phyloP scores from a whole-genome alignment of 768 basidiomycete genomes.

The Russula compacta region DNA sequence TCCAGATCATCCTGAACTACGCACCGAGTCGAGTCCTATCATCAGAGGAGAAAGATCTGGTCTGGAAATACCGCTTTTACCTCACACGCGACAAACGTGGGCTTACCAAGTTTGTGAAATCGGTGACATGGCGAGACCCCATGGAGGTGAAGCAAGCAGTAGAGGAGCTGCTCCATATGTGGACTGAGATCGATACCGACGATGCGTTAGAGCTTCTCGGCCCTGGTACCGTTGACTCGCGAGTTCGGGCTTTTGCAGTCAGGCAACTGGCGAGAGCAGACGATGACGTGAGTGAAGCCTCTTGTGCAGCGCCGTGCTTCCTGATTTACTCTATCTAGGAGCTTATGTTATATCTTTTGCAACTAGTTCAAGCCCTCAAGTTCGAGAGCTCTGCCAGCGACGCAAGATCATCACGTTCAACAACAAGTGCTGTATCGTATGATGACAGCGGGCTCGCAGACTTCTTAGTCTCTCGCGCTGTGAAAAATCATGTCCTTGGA shows the following conservation, averaged over 20 bases:
- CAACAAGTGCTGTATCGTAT: conserved; percentile 68
- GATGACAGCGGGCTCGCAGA: conserved; percentile 91
- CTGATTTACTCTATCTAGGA: conserved; percentile 48
- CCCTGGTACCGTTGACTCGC: conserved; percentile 79
- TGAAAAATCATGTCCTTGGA: conserved; percentile 74
- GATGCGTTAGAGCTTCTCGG: conserved; percentile 94
- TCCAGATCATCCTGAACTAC: conserved; percentile 80
- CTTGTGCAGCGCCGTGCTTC: background rate
- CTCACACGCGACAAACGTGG: conserved; percentile 86
- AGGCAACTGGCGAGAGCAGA: conserved; percentile 84
- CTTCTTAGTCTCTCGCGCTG: conserved; percentile 81
- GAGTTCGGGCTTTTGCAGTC: conserved; percentile 92
- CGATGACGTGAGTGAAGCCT: conserved; percentile 62
- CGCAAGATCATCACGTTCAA: conserved; percentile 64
- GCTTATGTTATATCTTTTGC: conserved; percentile 81
- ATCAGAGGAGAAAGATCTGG: conserved; percentile 88
- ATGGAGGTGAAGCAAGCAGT: conserved; percentile 97
- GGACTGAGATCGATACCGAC: conserved; percentile 96
- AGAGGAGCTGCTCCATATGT: conserved; percentile 88
- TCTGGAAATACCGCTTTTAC: conserved; percentile 99
- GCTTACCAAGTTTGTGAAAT: conserved; percentile 94
- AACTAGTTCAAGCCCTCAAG: conserved; percentile 95
- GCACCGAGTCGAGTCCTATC: conserved; percentile 81
- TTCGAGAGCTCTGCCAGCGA: conserved; percentile 82
- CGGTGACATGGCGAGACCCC: conserved; percentile 94